These are phyloP conservation scores for Solanum sitiens DNA, from an alignment of 257 asterid species.

Conservation along the genomic window DNA sequence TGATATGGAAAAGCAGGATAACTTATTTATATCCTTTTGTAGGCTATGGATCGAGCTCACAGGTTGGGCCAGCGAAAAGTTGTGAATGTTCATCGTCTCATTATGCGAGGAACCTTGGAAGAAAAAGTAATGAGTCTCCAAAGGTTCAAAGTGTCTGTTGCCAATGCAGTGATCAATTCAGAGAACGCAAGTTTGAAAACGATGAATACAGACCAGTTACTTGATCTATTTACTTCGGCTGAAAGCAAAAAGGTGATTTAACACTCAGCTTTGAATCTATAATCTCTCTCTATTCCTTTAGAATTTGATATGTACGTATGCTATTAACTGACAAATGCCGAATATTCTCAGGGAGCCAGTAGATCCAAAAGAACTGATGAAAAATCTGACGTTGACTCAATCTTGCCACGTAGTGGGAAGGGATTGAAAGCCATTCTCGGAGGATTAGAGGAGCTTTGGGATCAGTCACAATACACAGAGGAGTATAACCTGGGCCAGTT, in stretches of 20 bases:
- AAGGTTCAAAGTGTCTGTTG: slow-evolving; percentile 88
- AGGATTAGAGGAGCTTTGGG: slow-evolving; percentile 98
- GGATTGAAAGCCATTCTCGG: slow-evolving; percentile 89
- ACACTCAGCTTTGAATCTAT: neutral
- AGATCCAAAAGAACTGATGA: slow-evolving; percentile 22
- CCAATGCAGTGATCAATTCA: slow-evolving; percentile 89
- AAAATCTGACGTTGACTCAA: slow-evolving; percentile 36
- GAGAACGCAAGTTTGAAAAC: slow-evolving; percentile 93
- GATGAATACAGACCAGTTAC: slow-evolving; percentile 95
- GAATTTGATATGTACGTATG: neutral
- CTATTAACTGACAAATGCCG: neutral
- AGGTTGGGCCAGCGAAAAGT: slow-evolving; percentile 94
- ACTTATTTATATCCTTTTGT: slow-evolving; percentile 8
- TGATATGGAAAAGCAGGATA: neutral
- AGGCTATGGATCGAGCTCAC: slow-evolving; percentile 99
- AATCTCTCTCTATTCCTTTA: neutral
- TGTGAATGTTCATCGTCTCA: slow-evolving; percentile 92
- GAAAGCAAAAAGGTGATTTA: slow-evolving; percentile 65
- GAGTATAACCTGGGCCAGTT: slow-evolving; percentile 83
- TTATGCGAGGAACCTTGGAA: slow-evolving; percentile 98
- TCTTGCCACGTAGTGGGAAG: slow-evolving; percentile 51
- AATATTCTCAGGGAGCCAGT: slow-evolving; percentile 48
- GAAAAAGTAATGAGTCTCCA: slow-evolving; percentile 99
- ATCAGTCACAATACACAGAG: slow-evolving; percentile 94
- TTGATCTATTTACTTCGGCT: slow-evolving; percentile 89